These are phyloP conservation scores for Coemansia erecta DNA, from an alignment of 192 early-diverging fungal species.

Conservation along the genomic window DNA sequence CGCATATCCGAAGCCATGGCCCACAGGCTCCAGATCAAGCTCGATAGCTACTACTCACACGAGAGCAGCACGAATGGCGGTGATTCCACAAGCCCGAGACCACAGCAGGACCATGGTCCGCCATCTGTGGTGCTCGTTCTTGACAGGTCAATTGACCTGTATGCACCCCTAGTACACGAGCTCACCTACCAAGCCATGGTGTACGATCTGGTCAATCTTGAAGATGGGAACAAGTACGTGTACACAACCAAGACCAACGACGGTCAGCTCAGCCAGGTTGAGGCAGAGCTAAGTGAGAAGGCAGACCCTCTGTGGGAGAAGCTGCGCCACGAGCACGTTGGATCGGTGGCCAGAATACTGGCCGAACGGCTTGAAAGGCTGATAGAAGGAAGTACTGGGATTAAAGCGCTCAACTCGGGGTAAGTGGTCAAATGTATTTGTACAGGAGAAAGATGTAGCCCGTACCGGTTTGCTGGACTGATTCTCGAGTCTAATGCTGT, in stretches of 20 bases:
- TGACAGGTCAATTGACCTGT: slow-evolving; percentile 88
- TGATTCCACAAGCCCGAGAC: slow-evolving; percentile 68
- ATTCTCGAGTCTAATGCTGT: background rate
- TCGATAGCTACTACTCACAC: slow-evolving; percentile 67
- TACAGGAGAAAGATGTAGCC: background rate
- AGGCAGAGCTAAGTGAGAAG: slow-evolving; percentile 40
- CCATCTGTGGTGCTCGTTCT: slow-evolving; percentile 81
- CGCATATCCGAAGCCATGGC: slow-evolving; percentile 43
- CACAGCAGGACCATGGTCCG: slow-evolving; percentile 46
- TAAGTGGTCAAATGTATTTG: slow-evolving; percentile 12
- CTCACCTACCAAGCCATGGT: slow-evolving; percentile 98
- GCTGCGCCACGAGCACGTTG: slow-evolving; percentile 52
- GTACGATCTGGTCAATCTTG: slow-evolving; percentile 74
- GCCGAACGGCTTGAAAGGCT: slow-evolving; percentile 32
- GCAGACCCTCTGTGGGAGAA: slow-evolving; percentile 51
- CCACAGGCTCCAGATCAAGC: slow-evolving; percentile 55
- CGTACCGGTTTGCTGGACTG: background rate
- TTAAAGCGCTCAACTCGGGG: slow-evolving; percentile 20
- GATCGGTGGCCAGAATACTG: slow-evolving; percentile 29
- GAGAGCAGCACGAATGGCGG: slow-evolving; percentile 47
- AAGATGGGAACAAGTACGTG: slow-evolving; percentile 30
- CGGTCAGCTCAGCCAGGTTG: slow-evolving; percentile 19
- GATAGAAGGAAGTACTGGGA: slow-evolving; percentile 26
- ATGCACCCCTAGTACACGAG: slow-evolving; percentile 89
- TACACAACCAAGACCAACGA: slow-evolving; percentile 6